Conservation (phyloP, 2,329 filamentous ascomycete species). For the Alternaria arbusti region DNA sequence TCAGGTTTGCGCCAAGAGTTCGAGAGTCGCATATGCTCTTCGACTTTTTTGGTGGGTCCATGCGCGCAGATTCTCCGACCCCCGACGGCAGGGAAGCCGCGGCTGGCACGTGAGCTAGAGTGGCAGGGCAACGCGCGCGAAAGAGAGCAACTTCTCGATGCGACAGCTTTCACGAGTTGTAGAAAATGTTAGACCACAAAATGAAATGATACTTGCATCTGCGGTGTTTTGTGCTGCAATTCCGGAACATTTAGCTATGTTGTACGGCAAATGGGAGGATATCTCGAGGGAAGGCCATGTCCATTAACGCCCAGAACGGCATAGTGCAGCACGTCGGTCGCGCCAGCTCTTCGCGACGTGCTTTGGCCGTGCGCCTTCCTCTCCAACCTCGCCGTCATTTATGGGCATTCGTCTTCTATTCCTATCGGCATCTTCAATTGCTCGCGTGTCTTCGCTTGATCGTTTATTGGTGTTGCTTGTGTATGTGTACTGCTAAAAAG, state of each 20-base stretch:
- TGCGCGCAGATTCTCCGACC: conserved; percentile 15
- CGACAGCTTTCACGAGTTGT: not conserved
- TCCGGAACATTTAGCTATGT: not conserved
- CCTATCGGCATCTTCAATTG: not conserved
- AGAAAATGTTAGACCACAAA: not conserved
- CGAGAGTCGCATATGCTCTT: conserved; percentile 8
- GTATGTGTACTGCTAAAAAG: conserved; percentile 9
- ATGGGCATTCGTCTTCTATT: conserved; percentile 13
- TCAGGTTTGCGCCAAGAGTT: conserved; percentile 29
- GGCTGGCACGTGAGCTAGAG: conserved; percentile 6
- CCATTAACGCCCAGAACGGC: conserved; percentile 6
- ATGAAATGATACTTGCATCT: no score
- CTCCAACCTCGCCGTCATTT: conserved; percentile 15
- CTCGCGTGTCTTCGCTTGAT: conserved; percentile 5
- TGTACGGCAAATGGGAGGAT: not conserved
- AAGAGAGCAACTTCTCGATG: not conserved
- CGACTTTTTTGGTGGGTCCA: conserved; percentile 16
- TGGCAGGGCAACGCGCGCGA: not conserved
- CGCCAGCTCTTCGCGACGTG: conserved; percentile 18
- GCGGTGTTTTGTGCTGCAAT: no score
- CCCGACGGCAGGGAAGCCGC: conserved; percentile 5
- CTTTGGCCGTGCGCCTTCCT: conserved; percentile 10
- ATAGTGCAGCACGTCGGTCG: conserved; percentile 18
- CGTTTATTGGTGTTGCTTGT: conserved; percentile 9
- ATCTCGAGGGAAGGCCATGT: not conserved